Evolutionary conservation across 768 basidiomycete species (phyloP).

Genomic region (Tylopilus plumbeoviolaceoides): DNA sequence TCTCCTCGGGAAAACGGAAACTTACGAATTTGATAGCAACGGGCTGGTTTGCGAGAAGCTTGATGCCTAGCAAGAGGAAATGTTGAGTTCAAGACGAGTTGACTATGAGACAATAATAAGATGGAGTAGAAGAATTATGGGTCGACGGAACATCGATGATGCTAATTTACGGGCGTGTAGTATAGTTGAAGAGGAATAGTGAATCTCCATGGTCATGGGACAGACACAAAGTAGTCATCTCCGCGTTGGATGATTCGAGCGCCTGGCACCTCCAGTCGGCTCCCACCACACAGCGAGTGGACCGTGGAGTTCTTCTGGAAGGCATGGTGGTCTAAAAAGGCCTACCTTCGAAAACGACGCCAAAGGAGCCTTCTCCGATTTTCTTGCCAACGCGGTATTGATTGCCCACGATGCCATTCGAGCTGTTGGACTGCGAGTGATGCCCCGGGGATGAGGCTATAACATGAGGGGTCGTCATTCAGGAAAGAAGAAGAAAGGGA

Average conservation of each 20-base stretch:
- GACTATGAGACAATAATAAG: not conserved
- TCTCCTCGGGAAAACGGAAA: conserved; percentile 17
- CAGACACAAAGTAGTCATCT: conserved; percentile 1
- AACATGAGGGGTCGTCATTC: conserved; percentile 81
- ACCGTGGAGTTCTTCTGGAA: conserved; percentile 2
- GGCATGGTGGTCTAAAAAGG: conserved; percentile 7
- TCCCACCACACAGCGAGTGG: conserved; percentile 1
- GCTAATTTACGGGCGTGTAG: conserved; percentile 5
- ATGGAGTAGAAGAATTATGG: conserved; percentile 1
- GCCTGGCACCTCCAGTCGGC: conserved; percentile 6
- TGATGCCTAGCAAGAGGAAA: conserved; percentile 55
- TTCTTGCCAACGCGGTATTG: conserved; percentile 94
- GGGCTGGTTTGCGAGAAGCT: conserved; percentile 78
- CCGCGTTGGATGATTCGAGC: conserved; percentile 8
- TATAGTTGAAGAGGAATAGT: conserved; percentile 1
- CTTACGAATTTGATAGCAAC: conserved; percentile 97
- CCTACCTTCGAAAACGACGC: conserved; percentile 93
- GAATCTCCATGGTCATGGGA: conserved; percentile 6
- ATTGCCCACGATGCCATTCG: conserved; percentile 72
- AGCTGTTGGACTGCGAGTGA: conserved; percentile 57
- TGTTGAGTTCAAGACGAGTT: conserved; percentile 10
- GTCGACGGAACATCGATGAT: conserved; percentile 6
- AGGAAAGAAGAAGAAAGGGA: conserved; percentile 4
- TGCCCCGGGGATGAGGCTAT: conserved; percentile 74
- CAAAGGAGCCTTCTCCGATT: conserved; percentile 99